These are phyloP conservation scores for Claviceps spartinae DNA, from an alignment of 2,329 filamentous ascomycete species.

Conservation along the genomic window DNA sequence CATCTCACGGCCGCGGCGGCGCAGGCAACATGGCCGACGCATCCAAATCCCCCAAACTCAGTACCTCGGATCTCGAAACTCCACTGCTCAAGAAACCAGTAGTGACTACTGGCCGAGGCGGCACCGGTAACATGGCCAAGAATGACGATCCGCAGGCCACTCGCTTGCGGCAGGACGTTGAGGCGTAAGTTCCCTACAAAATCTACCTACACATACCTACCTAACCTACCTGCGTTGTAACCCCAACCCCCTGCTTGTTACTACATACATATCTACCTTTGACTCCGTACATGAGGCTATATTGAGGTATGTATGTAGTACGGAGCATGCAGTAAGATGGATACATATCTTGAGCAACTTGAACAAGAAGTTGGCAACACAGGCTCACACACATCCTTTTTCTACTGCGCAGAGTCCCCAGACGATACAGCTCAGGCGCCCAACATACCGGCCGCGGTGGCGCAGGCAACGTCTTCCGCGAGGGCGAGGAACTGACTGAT, in stretches of 20 bases:
- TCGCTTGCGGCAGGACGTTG: constrained; percentile 71
- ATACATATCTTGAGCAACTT: too few species aligned
- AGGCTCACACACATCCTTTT: neutral
- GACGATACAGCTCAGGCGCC: constrained; percentile 42
- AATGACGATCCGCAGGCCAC: constrained; percentile 61
- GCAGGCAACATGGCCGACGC: constrained; percentile 58
- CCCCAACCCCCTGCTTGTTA: neutral
- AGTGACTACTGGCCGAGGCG: constrained; percentile 82
- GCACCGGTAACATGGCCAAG: constrained; percentile 73
- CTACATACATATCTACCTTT: too few species aligned
- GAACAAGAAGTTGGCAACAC: neutral
- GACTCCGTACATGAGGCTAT: too few species aligned
- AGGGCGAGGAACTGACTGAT: constrained; percentile 27
- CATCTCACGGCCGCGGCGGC: constrained; percentile 64
- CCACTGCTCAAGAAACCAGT: constrained; percentile 71
- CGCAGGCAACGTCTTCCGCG: constrained; percentile 54
- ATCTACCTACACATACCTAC: too few species aligned
- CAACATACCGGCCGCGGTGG: constrained; percentile 62
- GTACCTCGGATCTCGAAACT: constrained; percentile 57
- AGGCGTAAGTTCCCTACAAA: constrained; percentile 36
- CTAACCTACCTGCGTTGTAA: neutral
- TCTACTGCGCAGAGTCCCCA: constrained; percentile 28
- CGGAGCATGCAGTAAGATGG: too few species aligned
- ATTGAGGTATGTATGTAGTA: too few species aligned
- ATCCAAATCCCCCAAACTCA: constrained; percentile 35